Evolutionary conservation across 2,329 filamentous ascomycete genomes (phyloP).

Genomic region (Clonostachys sp.): DNA sequence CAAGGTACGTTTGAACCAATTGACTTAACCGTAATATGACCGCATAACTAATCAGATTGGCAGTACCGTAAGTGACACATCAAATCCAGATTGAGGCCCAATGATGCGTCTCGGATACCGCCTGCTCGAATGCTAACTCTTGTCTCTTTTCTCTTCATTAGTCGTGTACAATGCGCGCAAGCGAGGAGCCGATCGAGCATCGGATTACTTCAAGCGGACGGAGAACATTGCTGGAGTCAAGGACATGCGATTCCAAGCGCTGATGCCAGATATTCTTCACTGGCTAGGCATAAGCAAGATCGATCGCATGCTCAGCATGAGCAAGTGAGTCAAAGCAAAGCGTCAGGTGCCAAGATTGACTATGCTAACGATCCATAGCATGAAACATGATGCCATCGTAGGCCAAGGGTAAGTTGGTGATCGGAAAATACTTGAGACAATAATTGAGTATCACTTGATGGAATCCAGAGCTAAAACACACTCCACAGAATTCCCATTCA

Average conservation of each 20-base stretch:
- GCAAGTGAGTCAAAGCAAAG: constrained; percentile 58
- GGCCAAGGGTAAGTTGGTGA: constrained; percentile 59
- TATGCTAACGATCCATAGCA: constrained; percentile 43
- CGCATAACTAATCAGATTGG: constrained; percentile 18
- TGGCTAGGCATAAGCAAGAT: constrained; percentile 99
- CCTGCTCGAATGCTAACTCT: neutral
- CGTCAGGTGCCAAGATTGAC: neutral
- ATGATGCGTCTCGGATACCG: neutral
- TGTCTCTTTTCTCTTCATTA: neutral
- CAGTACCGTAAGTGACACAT: constrained; percentile 38
- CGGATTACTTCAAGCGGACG: constrained; percentile 94
- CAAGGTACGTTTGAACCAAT: constrained; percentile 52
- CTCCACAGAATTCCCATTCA: constrained; percentile 71
- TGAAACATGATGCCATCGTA: constrained; percentile 89
- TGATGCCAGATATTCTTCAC: constrained; percentile 97
- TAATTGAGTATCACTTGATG: neutral
- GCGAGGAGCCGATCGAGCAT: constrained; percentile 73
- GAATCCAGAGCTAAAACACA: neutral
- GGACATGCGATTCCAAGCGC: constrained; percentile 93
- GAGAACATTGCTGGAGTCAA: constrained; percentile 98
- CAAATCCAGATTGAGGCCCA: neutral
- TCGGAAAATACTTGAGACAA: neutral
- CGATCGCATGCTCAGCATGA: constrained; percentile 98
- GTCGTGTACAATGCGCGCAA: constrained; percentile 70
- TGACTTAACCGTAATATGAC: neutral